phyloP scores from a whole-genome alignment of 1,284 basidiomycete species.

The Cutaneotrichosporon dermatis region DNA sequence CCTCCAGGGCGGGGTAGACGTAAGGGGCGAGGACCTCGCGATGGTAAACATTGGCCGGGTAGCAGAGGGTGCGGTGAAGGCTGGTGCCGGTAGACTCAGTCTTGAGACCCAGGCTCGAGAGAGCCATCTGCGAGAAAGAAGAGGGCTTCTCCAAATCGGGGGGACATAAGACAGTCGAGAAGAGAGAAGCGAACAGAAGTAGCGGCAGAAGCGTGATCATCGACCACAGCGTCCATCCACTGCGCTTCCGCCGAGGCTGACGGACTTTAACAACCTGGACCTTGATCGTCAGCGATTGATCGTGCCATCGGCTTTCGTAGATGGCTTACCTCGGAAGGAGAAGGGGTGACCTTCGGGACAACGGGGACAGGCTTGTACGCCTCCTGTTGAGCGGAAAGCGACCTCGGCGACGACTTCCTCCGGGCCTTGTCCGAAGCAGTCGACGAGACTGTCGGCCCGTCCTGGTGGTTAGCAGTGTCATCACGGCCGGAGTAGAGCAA shows the following conservation, averaged over 20 bases:
- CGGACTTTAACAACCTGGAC: background rate
- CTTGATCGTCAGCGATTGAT: too few species aligned
- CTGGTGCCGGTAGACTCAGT: background rate
- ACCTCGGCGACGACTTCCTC: background rate
- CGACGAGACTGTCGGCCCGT: background rate
- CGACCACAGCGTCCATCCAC: background rate
- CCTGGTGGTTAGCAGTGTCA: background rate
- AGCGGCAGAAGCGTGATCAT: conserved; percentile 38
- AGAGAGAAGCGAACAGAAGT: conserved; percentile 37
- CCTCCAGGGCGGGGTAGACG: conserved; percentile 31
- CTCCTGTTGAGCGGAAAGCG: background rate
- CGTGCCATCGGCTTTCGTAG: too few species aligned
- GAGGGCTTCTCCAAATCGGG: conserved; percentile 17
- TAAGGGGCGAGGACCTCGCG: conserved; percentile 35
- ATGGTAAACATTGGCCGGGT: conserved; percentile 44
- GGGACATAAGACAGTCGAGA: conserved; percentile 44
- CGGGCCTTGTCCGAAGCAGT: background rate
- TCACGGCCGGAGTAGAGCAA: background rate
- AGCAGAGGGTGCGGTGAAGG: conserved; percentile 39
- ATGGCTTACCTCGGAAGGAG: too few species aligned
- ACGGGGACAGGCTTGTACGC: background rate
- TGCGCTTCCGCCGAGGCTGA: background rate
- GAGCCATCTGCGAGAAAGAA: conserved; percentile 29
- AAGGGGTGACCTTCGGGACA: too few species aligned
- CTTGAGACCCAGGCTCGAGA: conserved; percentile 30